A percentile compares a stretch with the other conserved stretches of the same genome.
These are phyloP conservation scores for Colletotrichum caudatum DNA, from an alignment of 2,329 filamentous ascomycete genomes.

Conservation along the genomic window DNA sequence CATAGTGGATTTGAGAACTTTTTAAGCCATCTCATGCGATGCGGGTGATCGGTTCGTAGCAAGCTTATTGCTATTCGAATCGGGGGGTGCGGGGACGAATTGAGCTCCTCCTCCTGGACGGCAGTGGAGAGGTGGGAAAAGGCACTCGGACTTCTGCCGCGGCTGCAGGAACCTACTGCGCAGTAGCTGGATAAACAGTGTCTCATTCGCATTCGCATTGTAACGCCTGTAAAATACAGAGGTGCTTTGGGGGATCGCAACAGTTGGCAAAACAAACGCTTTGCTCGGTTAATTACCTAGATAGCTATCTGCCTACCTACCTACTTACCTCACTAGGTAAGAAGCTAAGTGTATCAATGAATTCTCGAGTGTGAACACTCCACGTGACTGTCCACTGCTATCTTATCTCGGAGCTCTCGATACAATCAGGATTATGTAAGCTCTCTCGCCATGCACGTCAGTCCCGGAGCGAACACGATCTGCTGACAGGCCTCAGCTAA, in stretches of 20 bases:
- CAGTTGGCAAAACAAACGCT: background rate
- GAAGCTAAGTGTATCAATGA: background rate
- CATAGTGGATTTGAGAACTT: background rate
- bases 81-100: background rate
- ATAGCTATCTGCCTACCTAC: background rate
- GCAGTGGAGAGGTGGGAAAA: background rate
- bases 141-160: slow-evolving; percentile 6
- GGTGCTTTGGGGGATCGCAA: background rate
- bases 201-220: slow-evolving; percentile 16
- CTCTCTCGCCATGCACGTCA: background rate
- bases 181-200: too few relatives aligned
- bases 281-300: background rate
- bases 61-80: background rate
- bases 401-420: slow-evolving; percentile 10
- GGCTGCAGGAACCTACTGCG: background rate
- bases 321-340: background rate
- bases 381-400: slow-evolving; percentile 10
- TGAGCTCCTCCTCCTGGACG: slow-evolving; percentile 8
- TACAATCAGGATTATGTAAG: background rate
- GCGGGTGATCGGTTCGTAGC: slow-evolving; percentile 10
- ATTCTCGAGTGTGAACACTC: background rate
- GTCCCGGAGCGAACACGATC: background rate
- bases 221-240: background rate
- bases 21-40: background rate
- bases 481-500: background rate